Evolutionary conservation across 2,329 filamentous ascomycete genomes (phyloP).

Genomic region (Sclerotinia nivalis): DNA sequence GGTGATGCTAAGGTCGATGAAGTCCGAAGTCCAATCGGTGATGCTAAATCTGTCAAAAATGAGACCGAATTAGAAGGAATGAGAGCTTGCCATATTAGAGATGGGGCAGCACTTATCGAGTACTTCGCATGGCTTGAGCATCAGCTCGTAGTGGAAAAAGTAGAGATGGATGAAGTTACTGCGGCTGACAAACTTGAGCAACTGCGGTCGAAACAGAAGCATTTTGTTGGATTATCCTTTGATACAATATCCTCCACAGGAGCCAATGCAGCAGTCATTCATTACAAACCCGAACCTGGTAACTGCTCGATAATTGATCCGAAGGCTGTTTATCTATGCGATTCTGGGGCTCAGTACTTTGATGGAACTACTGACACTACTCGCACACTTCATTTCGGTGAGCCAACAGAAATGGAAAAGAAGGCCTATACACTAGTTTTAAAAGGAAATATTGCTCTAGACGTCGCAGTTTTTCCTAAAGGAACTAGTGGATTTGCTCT

Average conservation of each 20-base stretch:
- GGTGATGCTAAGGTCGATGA: conserved; percentile 86
- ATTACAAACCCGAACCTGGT: conserved; percentile 86
- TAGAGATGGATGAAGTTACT: conserved; percentile 79
- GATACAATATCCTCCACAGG: conserved; percentile 95
- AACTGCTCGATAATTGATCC: conserved; percentile 83
- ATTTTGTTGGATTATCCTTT: conserved; percentile 90
- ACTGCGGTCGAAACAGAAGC: conserved; percentile 64
- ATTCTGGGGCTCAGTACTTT: conserved; percentile 93
- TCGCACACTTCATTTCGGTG: conserved; percentile 86
- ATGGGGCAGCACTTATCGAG: conserved; percentile 85
- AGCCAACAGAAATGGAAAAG: conserved; percentile 78
- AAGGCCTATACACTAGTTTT: conserved; percentile 92
- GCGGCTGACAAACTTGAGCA: conserved; percentile 89
- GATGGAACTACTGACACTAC: conserved; percentile 98
- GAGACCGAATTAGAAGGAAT: conserved; percentile 86
- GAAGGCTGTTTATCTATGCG: conserved; percentile 85
- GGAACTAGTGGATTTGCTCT: conserved; percentile 92
- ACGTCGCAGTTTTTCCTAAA: conserved; percentile 86
- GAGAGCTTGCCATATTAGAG: conserved; percentile 89
- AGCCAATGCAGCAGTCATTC: conserved; percentile 81
- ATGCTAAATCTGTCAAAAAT: conserved; percentile 95
- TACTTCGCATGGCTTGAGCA: conserved; percentile 98
- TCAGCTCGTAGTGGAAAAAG: conserved; percentile 73
- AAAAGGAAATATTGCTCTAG: conserved; percentile 89
- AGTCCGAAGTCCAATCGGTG: conserved; percentile 79